A percentile compares a stretch with the other conserved stretches of the same genome.
phyloP scores from a whole-genome alignment of 2,329 filamentous ascomycete species.

The Berkeleyomyces rouxiae region DNA sequence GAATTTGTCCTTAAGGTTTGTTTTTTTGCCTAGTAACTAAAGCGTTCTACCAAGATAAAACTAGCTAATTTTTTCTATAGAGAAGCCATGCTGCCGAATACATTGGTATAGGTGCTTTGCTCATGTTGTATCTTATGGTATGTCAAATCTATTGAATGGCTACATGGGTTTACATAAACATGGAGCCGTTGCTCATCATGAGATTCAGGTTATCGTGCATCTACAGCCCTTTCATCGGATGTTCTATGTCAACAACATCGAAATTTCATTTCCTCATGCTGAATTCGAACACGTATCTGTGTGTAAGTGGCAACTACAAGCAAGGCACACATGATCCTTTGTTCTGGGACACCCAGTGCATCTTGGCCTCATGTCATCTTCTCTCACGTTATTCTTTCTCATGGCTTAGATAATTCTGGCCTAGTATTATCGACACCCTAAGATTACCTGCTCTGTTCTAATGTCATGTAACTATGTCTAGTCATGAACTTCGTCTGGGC shows the following conservation, averaged over 20 bases:
- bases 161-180: not conserved
- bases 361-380: no score
- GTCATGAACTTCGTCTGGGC: constrained; percentile 67
- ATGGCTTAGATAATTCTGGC: not conserved
- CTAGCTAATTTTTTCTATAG: constrained; percentile 22
- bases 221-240: constrained; percentile 83
- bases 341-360: no score
- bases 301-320: constrained; percentile 29
- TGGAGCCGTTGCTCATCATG: not conserved
- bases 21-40: not conserved
- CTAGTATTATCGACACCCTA: not conserved
- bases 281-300: constrained; percentile 69
- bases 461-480: constrained; percentile 18
- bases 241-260: constrained; percentile 74
- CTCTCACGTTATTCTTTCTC: not conserved
- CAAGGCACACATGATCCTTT: no score
- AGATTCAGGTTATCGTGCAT: constrained; percentile 30
- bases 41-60: no score
- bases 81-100: constrained; percentile 82
- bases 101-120: constrained; percentile 55
- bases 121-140: constrained; percentile 49
- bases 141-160: constrained; percentile 15
- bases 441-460: not conserved
- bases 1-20: not conserved
- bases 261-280: constrained; percentile 76